Percentiles rank a stretch among this genome's conserved stretches.
These are phyloP conservation scores for Monosporascus sp. DNA, from an alignment of 2,329 filamentous ascomycete species.

Conservation along the genomic window DNA sequence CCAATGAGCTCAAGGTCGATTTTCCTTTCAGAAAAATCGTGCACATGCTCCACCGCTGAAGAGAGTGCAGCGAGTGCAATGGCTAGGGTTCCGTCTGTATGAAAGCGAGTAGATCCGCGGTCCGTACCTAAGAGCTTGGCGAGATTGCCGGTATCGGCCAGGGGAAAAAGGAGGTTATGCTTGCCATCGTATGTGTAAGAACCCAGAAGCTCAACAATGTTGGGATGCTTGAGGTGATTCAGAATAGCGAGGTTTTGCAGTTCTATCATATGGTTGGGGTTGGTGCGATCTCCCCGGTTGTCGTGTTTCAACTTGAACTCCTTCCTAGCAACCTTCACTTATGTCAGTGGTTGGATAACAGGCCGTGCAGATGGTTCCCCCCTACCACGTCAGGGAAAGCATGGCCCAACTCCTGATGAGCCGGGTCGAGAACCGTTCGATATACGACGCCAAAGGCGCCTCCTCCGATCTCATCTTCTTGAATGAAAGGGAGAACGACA, in stretches of 20 bases:
- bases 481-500: constrained; percentile 1
- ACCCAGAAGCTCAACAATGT: constrained; percentile 3
- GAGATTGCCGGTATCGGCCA: constrained; percentile 2
- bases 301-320: neutral
- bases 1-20: constrained; percentile 3
- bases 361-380: neutral
- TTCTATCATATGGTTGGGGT: neutral
- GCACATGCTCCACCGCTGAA: constrained; percentile 1
- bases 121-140: neutral
- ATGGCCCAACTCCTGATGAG: neutral
- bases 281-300: too few species aligned
- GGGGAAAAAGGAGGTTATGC: constrained; percentile 2
- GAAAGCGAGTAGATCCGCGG: neutral
- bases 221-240: constrained; percentile 4
- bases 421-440: constrained; percentile 1
- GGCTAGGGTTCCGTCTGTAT: neutral
- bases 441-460: constrained; percentile 3
- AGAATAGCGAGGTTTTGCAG: constrained; percentile 3
- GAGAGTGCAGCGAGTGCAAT: constrained; percentile 1
- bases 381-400: neutral
- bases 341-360: neutral
- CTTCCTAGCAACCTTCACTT: constrained; percentile 2
- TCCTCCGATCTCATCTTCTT: neutral
- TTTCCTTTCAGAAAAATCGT: constrained; percentile 1
- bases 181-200: constrained; percentile 1